These are phyloP conservation scores for Bryoglossum gracile DNA, from an alignment of 495 filamentous ascomycete species.

Conservation along the genomic window DNA sequence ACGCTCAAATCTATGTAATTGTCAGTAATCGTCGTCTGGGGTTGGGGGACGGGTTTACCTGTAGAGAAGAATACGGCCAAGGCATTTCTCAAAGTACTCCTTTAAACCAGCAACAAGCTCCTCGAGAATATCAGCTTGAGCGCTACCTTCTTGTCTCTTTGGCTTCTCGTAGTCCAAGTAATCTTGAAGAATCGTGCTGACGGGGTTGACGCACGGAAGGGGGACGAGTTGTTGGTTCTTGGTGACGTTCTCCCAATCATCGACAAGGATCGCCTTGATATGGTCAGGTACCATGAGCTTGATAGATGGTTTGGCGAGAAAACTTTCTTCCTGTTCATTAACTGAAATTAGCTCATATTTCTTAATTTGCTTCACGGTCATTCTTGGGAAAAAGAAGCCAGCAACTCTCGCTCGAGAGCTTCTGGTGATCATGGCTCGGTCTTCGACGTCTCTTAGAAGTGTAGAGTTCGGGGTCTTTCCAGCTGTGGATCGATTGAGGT, in stretches of 20 bases:
- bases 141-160: conserved; percentile 54
- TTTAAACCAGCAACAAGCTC: conserved; percentile 77
- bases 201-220: conserved; percentile 67
- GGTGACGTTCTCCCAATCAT: conserved; percentile 98
- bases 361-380: no score
- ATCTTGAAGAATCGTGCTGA: conserved; percentile 68
- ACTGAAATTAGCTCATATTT: no score
- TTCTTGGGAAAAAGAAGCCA: no score
- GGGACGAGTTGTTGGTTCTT: conserved; percentile 84
- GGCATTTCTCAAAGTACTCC: conserved; percentile 83
- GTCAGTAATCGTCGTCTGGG: background rate
- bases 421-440: no score
- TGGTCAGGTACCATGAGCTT: conserved; percentile 77
- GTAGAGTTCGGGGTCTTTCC: conserved; percentile 25
- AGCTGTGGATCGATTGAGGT: conserved; percentile 24
- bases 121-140: conserved; percentile 76
- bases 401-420: no score
- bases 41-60: conserved; percentile 33
- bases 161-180: conserved; percentile 64
- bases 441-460: no score
- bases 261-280: conserved; percentile 83
- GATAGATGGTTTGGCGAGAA: conserved; percentile 70
- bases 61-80: conserved; percentile 86
- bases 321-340: conserved; percentile 73
- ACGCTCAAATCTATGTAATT: conserved; percentile 62